A percentile compares a stretch with the other conserved stretches of the same genome.
phyloP scores from a whole-genome alignment of 1,284 basidiomycete species.

The Naganishia liquefaciens region DNA sequence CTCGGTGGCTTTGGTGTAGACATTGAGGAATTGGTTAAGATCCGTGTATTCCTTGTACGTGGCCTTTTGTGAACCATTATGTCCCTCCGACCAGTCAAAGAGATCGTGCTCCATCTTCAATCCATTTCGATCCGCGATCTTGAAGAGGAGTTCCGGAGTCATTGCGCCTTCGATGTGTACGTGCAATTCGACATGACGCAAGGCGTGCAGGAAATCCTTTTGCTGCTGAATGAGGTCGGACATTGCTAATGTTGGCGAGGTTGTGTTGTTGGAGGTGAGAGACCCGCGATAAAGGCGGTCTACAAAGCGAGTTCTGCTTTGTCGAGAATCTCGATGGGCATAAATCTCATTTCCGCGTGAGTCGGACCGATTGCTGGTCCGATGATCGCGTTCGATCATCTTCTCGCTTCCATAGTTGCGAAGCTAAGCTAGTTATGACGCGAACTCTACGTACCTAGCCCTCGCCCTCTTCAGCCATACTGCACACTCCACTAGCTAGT shows the following conservation, averaged over 20 bases:
- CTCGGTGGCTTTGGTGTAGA: slow-evolving; percentile 37
- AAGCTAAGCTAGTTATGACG: too few relatives aligned
- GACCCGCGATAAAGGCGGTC: not conserved
- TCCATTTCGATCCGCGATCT: slow-evolving; percentile 36
- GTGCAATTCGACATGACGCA: slow-evolving; percentile 37
- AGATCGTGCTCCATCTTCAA: slow-evolving; percentile 31
- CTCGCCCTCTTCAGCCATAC: too few relatives aligned
- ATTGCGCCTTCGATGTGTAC: slow-evolving; percentile 41
- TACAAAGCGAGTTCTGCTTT: not conserved
- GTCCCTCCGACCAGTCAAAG: slow-evolving; percentile 14
- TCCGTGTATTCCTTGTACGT: slow-evolving; percentile 39
- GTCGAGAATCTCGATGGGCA: not conserved
- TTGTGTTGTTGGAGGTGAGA: not conserved
- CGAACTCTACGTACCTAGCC: too few relatives aligned
- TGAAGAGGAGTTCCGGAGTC: slow-evolving; percentile 38
- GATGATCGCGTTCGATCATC: slow-evolving; percentile 7
- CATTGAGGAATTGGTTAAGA: slow-evolving; percentile 40
- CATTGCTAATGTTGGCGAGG: not conserved
- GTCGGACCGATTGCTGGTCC: not conserved
- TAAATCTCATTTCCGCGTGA: not conserved
- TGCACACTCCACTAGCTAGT: too few relatives aligned
- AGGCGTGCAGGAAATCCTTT: slow-evolving; percentile 19
- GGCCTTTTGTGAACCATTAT: slow-evolving; percentile 32
- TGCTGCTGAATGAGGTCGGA: slow-evolving; percentile 2
- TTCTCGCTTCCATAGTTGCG: slow-evolving; percentile 1